Conservation (phyloP, 2,329 filamentous ascomycete genomes). For the Curvularia sp. region DNA sequence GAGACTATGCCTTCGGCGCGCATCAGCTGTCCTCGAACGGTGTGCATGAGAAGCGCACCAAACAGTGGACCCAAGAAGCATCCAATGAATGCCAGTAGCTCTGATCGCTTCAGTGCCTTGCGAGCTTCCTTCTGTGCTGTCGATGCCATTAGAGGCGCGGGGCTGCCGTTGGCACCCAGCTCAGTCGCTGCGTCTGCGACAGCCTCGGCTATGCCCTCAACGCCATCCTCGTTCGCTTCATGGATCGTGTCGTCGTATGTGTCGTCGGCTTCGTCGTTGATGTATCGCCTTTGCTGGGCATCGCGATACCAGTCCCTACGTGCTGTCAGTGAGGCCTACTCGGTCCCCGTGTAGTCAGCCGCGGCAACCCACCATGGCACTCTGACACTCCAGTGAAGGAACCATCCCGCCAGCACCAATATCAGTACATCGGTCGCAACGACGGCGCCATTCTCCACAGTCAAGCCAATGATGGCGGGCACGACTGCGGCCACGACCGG, state of each 20-base stretch:
- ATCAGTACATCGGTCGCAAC: conserved; percentile 87
- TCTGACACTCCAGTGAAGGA: conserved; percentile 90
- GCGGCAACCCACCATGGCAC: conserved; percentile 74
- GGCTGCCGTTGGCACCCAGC: conserved; percentile 11
- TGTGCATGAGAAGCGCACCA: conserved; percentile 84
- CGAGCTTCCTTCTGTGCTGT: conserved; percentile 54
- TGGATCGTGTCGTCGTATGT: conserved; percentile 34
- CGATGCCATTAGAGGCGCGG: conserved; percentile 6
- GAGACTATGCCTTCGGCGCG: conserved; percentile 88
- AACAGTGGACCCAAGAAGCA: conserved; percentile 81
- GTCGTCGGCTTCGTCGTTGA: conserved; percentile 35
- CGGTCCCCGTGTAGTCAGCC: not conserved
- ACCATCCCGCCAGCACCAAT: conserved; percentile 78
- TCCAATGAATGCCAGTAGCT: conserved; percentile 74
- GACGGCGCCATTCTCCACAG: conserved; percentile 84
- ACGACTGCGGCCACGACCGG: conserved; percentile 84
- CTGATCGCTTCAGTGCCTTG: conserved; percentile 74
- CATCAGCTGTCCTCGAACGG: conserved; percentile 80
- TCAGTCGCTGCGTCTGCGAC: conserved; percentile 20
- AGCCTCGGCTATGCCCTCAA: conserved; percentile 22
- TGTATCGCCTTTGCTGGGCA: conserved; percentile 52
- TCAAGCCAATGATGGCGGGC: conserved; percentile 81
- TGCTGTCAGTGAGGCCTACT: conserved; percentile 11
- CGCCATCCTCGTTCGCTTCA: conserved; percentile 41
- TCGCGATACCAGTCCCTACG: conserved; percentile 62